A percentile compares a stretch with the other conserved stretches of the same genome.
Evolutionary conservation across 1,284 basidiomycete species (phyloP).

Genomic region (Fomitopsis palustris): DNA sequence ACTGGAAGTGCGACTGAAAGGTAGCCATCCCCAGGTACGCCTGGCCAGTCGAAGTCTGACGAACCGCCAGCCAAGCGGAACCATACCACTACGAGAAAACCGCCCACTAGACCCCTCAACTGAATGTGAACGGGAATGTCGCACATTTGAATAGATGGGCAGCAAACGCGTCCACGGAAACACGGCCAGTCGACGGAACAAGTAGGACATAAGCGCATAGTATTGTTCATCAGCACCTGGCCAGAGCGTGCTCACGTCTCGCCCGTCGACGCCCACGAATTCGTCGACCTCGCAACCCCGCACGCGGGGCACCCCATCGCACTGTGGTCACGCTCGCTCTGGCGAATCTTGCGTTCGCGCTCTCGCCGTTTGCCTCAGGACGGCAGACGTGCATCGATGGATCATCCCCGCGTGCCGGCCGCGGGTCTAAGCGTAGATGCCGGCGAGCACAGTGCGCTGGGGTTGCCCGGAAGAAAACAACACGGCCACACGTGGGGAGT

Average conservation of each 20-base stretch:
- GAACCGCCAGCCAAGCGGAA: too few species aligned
- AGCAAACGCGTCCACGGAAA: neutral
- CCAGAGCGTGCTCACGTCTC: neutral
- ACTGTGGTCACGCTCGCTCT: neutral
- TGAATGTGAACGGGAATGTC: neutral
- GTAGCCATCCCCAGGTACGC: too few species aligned
- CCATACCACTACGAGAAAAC: too few species aligned
- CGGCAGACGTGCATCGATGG: neutral
- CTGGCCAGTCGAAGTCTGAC: too few species aligned
- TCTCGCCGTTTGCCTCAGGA: neutral
- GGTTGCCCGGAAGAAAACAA: neutral
- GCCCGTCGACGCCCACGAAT: neutral
- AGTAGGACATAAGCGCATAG: neutral
- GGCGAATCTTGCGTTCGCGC: neutral
- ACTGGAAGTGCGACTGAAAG: too few species aligned
- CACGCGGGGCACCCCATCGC: neutral
- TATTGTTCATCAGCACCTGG: neutral
- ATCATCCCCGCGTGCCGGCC: neutral
- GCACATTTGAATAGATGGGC: neutral
- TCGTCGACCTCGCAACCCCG: neutral
- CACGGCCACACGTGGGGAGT: neutral
- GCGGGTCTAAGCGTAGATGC: neutral
- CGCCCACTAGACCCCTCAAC: too few species aligned
- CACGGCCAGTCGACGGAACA: neutral
- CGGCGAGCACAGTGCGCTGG: neutral